These are phyloP conservation scores for Pseudogymnoascus sp. DNA, from an alignment of 2,329 filamentous ascomycete genomes.

Conservation along the genomic window DNA sequence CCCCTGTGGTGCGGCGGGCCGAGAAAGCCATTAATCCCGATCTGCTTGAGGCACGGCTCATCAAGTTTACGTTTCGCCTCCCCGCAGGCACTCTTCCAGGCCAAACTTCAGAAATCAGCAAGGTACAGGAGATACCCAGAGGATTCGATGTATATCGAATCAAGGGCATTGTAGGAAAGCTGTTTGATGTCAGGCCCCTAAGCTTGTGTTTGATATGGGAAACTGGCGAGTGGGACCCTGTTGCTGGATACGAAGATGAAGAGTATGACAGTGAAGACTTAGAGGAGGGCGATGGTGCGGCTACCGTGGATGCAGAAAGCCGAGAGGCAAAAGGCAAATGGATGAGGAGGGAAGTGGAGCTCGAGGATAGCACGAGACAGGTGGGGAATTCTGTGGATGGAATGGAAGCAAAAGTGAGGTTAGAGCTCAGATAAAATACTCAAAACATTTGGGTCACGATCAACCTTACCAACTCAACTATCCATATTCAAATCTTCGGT, in stretches of 20 bases:
- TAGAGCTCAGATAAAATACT: slow-evolving; percentile 40
- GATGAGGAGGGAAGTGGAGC: slow-evolving; percentile 69
- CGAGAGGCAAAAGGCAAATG: slow-evolving; percentile 44
- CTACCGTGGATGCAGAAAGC: slow-evolving; percentile 10
- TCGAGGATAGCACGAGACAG: slow-evolving; percentile 70
- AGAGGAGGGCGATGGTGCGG: slow-evolving; percentile 34
- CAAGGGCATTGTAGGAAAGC: slow-evolving; percentile 64
- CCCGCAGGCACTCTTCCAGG: slow-evolving; percentile 14
- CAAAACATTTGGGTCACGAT: not conserved
- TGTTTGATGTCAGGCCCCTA: slow-evolving; percentile 59
- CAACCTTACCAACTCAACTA: slow-evolving; percentile 14
- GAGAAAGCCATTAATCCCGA: slow-evolving; percentile 56
- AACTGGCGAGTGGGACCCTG: slow-evolving; percentile 83
- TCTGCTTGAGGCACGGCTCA: slow-evolving; percentile 71
- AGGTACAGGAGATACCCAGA: slow-evolving; percentile 51
- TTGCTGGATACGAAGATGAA: slow-evolving; percentile 52
- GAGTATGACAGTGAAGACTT: slow-evolving; percentile 46
- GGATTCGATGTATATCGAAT: slow-evolving; percentile 74
- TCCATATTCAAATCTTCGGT: not conserved
- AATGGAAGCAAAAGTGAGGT: slow-evolving; percentile 57
- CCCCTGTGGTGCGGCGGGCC: slow-evolving; percentile 52
- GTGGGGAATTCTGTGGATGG: slow-evolving; percentile 79
- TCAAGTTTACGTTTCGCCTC: slow-evolving; percentile 50
- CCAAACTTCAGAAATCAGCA: slow-evolving; percentile 17
- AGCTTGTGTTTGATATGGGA: slow-evolving; percentile 68